Conservation (phyloP, 352 stramenopile species). For the Phytopythium helicoides region DNA sequence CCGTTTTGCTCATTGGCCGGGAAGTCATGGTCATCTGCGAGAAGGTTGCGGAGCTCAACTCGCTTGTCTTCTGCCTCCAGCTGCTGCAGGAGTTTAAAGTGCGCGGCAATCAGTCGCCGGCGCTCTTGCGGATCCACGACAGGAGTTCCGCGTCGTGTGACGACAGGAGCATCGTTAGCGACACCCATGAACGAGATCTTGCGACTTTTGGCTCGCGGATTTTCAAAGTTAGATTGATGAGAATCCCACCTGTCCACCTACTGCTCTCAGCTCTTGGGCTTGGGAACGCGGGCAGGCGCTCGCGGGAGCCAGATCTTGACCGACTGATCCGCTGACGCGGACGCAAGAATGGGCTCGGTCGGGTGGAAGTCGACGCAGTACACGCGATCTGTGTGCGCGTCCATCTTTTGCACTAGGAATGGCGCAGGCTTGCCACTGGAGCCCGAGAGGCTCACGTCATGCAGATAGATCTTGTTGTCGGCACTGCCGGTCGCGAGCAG, state of each 20-base stretch:
- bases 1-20: too few species aligned
- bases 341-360: slow-evolving; percentile 81
- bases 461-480: slow-evolving; percentile 87
- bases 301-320: slow-evolving; percentile 87
- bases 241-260: not conserved
- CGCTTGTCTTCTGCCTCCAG: slow-evolving; percentile 1
- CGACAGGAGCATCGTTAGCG: too few species aligned
- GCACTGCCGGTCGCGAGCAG: slow-evolving; percentile 84
- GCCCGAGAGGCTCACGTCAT: slow-evolving; percentile 65
- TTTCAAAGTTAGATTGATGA: too few species aligned
- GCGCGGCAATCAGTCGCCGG: slow-evolving; percentile 3
- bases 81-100: slow-evolving; percentile 3
- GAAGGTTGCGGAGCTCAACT: not conserved
- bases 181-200: too few species aligned
- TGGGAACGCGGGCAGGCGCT: slow-evolving; percentile 44
- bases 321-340: slow-evolving; percentile 79
- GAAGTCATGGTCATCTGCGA: not conserved
- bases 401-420: slow-evolving; percentile 80
- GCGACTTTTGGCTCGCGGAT: too few species aligned
- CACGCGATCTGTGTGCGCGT: slow-evolving; percentile 85
- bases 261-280: slow-evolving; percentile 48
- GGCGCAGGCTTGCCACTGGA: slow-evolving; percentile 33
- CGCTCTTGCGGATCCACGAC: not conserved
- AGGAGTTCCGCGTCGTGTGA: too few species aligned
- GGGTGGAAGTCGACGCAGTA: slow-evolving; percentile 90